Base-by-base conservation (phyloP, 768 basidiomycete species). In the Coprinopsis strossmayeri region DNA sequence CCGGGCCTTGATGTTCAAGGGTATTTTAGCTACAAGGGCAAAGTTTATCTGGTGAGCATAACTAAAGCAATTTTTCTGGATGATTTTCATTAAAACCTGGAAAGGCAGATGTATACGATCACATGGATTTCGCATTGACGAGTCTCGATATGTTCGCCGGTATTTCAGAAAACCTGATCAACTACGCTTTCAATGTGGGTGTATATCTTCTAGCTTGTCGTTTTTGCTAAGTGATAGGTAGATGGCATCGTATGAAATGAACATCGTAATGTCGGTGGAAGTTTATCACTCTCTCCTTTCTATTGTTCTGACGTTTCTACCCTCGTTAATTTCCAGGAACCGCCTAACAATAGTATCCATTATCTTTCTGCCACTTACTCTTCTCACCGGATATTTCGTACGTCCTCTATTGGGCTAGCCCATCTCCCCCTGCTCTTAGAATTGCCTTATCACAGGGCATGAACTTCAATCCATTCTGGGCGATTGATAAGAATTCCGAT, bases 331-430 rank as follows among this genome's bases (percentile, higher is more conserved):
- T 24, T 48, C 21, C 49, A 82, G 81, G 80, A 81, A 76, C 43
- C 74, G 79, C 40, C 65, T 87, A 28, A 86, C 84, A 1, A 59
- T 83, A 24, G 78, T 76, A 3, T 86, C 84, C 0, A 81, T 87
- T 54, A 78, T 84, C 55, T 86, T 79, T 67, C 62, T 87, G 7
- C 85, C 85, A 1, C 62, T 86, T 45, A 84, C 84, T 5, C 68
- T 86, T 34, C 67, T 85, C 34, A 84, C 85, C 5, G 84, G 84
- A 48, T 87, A 87, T 66, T 87, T 86, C 55, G 84, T 82, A 10
- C 20, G 50, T 38, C 20, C 24, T 21, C 18, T 21, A 23, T 34
- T 18, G 15, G 21, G 37, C 2, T 4, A 2, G 15, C 26, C 5
- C 11, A 12, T 15, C 3, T 21, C 18, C 32, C 20, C 37, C 35